Evolutionary conservation across 2,329 filamentous ascomycete species (phyloP), one percentile per base, ranked within the genome.

Genomic region (Aspergillus spinulosporus): DNA sequence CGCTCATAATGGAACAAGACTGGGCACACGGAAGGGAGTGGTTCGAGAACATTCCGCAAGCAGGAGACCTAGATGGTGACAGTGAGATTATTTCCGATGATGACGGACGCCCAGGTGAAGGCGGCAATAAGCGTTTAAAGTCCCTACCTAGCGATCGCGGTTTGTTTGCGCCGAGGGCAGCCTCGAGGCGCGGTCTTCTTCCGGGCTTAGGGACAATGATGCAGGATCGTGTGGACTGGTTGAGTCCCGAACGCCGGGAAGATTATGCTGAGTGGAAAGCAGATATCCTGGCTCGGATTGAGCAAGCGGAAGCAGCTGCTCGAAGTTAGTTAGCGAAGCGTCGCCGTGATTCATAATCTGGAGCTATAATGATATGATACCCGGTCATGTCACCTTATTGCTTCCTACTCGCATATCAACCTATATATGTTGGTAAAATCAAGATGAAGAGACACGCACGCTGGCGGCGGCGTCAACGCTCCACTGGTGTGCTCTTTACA

Each of bases 1-100:
- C 81, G 21, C 74, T 82, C 55, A 80, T 89, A 42, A 81, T 74
- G 61, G 68, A 71, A 15, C 70, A 74, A 26, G 70, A 70, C 1
- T 82, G 79, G 76, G 73, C 81, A 14, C 78, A 83, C 80, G 87
- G 70, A 2, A 70, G 81, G 50, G 86, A 89, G 64, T 90, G 88
- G 88, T 89, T 89, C 58, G 74, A 79, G 29, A 84, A 88, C 61
- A 79, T 80, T 43, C 74, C 75, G 5, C 65, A 64, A 59, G 72
- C 72, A 5, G 73, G 65, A 3, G 72, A 70, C 21, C 56, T 73
- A 7, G 66, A 71, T 39, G 70, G 67, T 1, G 71, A 74, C 42
- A 69, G 66, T 3, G 66, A 68, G n/a, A 64, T 68, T 29, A 54
- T 67, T 15, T 72, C 65, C 9, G 73, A 72, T 7, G 70, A 64